Percentiles rank a stretch among this genome's conserved stretches.
Conservation (phyloP, 176 grass and related monocot genomes). For the Eleusine indica region DNA sequence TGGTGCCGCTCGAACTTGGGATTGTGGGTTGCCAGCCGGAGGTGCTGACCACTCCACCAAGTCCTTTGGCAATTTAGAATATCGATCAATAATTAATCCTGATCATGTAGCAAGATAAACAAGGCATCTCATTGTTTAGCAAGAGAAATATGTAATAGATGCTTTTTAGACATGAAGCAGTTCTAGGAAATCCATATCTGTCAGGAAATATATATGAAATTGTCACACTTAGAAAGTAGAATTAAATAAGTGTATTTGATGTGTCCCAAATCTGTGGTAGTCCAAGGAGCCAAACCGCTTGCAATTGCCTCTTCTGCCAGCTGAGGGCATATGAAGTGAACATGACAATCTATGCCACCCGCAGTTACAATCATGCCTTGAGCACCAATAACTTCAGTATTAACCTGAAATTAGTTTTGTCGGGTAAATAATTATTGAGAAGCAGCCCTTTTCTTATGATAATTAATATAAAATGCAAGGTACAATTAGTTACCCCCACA, state of each 20-base stretch:
- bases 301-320: constrained; percentile 79
- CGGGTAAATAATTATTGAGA: not conserved
- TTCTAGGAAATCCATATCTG: not conserved
- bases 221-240: not conserved
- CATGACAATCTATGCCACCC: constrained; percentile 94
- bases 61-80: too few species aligned
- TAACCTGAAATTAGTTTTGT: constrained; percentile 60
- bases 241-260: not conserved
- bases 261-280: constrained; percentile 1
- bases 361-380: constrained; percentile 95
- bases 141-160: not conserved
- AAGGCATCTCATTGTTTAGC: not conserved
- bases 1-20: too few species aligned
- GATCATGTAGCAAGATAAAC: constrained; percentile 1
- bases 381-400: constrained; percentile 92
- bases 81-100: not conserved
- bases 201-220: not conserved
- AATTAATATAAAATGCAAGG: constrained; percentile 20
- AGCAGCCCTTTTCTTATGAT: constrained; percentile 2
- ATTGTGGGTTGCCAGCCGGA: too few species aligned
- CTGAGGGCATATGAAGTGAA: constrained; percentile 98
- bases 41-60: too few species aligned
- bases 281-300: constrained; percentile 69
- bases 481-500: constrained; percentile 73
- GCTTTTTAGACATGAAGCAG: constrained; percentile 1